Base-by-base conservation (phyloP, 768 basidiomycete species). In the Termitomyces sp. region DNA sequence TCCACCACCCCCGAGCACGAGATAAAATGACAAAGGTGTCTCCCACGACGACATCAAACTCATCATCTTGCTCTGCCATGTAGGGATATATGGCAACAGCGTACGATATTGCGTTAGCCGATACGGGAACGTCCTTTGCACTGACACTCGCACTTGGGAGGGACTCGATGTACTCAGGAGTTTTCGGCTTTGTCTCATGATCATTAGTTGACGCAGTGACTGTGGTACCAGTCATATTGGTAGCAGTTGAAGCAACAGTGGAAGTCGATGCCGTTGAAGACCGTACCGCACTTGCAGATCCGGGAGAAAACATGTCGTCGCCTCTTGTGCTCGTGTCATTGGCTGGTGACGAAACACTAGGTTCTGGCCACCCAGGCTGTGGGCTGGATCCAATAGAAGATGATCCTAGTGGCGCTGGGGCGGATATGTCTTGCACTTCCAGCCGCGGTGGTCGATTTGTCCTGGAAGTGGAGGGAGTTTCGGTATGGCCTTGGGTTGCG, bases 61-160 rank as follows among this genome's bases (percentile, higher is more conserved):
- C 97, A 68, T 98, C 97, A 56, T 97, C 94, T 68, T 97, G 89
- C 71, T 98, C 97, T 6, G 96, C 94, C 84, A 95, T 89, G 70
- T 99, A 98, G 44, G 97, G 97, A 67, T 99, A 98, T 63, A 98
- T 98, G 30, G 95, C 94, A 34, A 99, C 92, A 2, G 96, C 95
- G 66, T 97, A 99, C 11, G 94, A 94, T 19, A 94, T 79, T 14
- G 84, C 85, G 50, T 70, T 72, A n/a, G 72, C 72, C 2, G 73
- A 62, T 39, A 75, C 64, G 49, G 77, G 76, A 28, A 77, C 76
- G 51, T 82, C 80, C 54, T 76, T 62, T n/a, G 67, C 59, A 42
- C 55, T 60, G 40, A 52, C 65, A 53, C 60, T 65, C 51, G 61
- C 61, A 42, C 59, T 65, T 21, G 52, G 56, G 14, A 62, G 61